These are phyloP conservation scores for Hanseniaspora occidentalis DNA, from an alignment of 805 yeast species.

Conservation along the genomic window DNA sequence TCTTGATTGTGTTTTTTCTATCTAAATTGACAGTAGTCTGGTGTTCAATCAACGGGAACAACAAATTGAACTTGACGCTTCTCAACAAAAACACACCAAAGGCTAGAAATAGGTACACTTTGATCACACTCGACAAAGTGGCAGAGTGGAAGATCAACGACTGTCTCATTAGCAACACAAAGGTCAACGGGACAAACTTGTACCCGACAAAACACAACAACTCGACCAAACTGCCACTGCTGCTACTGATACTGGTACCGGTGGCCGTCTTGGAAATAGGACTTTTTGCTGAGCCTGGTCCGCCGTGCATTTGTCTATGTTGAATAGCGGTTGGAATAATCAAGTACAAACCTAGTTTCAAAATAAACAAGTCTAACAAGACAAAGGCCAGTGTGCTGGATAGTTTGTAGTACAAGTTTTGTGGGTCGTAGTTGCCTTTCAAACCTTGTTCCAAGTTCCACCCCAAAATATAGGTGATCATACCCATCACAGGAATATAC, in stretches of 20 bases:
- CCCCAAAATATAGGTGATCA: constrained; percentile 71
- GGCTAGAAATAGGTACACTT: constrained; percentile 38
- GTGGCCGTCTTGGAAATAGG: not conserved
- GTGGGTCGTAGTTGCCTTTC: constrained; percentile 85
- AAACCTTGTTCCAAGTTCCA: constrained; percentile 81
- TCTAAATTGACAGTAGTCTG: constrained; percentile 44
- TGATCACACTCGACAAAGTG: constrained; percentile 30
- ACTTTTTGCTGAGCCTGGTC: constrained; percentile 34
- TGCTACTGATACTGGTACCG: not conserved
- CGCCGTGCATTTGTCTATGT: constrained; percentile 16
- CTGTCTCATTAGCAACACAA: constrained; percentile 26
- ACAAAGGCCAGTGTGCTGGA: constrained; percentile 79
- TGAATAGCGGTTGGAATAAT: constrained; percentile 26
- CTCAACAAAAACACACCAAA: constrained; percentile 58
- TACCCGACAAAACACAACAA: constrained; percentile 84
- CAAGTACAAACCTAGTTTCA: constrained; percentile 74
- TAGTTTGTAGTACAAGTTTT: constrained; percentile 74
- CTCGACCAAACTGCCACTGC: constrained; percentile 50
- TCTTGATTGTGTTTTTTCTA: constrained; percentile 55
- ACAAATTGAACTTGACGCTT: constrained; percentile 31
- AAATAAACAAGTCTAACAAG: constrained; percentile 57
- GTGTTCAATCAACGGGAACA: constrained; percentile 23
- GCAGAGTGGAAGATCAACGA: constrained; percentile 30
- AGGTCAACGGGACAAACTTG: constrained; percentile 73
- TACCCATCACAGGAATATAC: constrained; percentile 90